Percentiles rank a stretch among this genome's conserved stretches.
phyloP scores from a whole-genome alignment of 306 rosid genomes.

The Mimosa bimucronata region DNA sequence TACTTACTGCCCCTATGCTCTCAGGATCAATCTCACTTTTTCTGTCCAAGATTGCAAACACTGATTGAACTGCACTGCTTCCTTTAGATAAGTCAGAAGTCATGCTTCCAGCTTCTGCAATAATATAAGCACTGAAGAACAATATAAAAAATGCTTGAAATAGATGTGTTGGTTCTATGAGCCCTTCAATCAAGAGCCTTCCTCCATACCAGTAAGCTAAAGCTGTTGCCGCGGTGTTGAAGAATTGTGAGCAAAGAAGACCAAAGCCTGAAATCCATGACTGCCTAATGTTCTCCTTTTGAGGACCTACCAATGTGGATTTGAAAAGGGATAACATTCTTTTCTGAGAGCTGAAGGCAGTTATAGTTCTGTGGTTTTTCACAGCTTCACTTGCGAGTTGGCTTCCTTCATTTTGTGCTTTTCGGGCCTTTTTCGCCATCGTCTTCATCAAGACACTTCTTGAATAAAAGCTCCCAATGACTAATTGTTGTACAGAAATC shows the following conservation, averaged over 20 bases:
- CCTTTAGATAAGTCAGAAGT: slow-evolving; percentile 85
- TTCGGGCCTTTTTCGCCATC: slow-evolving; percentile 68
- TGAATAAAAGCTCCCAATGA: slow-evolving; percentile 87
- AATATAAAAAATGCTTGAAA: slow-evolving; percentile 85
- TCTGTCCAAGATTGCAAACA: slow-evolving; percentile 72
- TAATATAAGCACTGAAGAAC: slow-evolving; percentile 76
- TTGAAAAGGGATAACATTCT: slow-evolving; percentile 71
- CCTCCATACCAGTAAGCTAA: slow-evolving; percentile 93
- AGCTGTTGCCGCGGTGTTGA: slow-evolving; percentile 80
- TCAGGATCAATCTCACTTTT: slow-evolving; percentile 80
- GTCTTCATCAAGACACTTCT: slow-evolving; percentile 83
- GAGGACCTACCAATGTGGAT: slow-evolving; percentile 64
- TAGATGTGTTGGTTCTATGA: slow-evolving; percentile 61
- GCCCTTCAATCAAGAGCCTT: slow-evolving; percentile 50
- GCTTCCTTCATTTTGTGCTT: slow-evolving; percentile 84
- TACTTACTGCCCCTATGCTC: slow-evolving; percentile 50
- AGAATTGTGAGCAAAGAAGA: slow-evolving; percentile 82
- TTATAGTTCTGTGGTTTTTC: slow-evolving; percentile 80
- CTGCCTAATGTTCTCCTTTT: slow-evolving; percentile 74
- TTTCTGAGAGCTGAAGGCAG: slow-evolving; percentile 85
- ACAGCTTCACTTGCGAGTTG: slow-evolving; percentile 92
- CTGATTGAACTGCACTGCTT: slow-evolving; percentile 72
- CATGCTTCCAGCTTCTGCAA: slow-evolving; percentile 97
- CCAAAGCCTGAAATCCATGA: slow-evolving; percentile 88
- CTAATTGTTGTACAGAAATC: slow-evolving; percentile 89